Evolutionary conservation across 345 rosid species (phyloP).

Genomic region (Triadica sebifera): DNA sequence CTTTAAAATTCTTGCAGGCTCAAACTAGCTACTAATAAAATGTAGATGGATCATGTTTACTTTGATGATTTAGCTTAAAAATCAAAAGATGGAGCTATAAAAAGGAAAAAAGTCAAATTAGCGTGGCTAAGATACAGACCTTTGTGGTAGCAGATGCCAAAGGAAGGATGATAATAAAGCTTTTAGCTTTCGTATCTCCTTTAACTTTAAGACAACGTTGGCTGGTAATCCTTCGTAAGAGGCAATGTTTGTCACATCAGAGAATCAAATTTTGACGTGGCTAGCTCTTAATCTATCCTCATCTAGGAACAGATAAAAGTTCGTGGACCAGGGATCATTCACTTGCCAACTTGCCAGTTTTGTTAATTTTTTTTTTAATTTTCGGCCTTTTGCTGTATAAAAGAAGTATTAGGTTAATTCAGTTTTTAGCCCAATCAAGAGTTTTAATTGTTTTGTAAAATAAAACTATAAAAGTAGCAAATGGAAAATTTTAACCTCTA

Average conservation of each 20-base stretch:
- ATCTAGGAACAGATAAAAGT: too few species aligned
- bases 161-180: neutral
- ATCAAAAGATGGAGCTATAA: neutral
- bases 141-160: neutral
- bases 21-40: neutral
- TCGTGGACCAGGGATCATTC: too few species aligned
- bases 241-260: neutral
- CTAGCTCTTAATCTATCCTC: neutral
- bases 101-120: neutral
- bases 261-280: neutral
- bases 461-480: too few species aligned
- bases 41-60: neutral
- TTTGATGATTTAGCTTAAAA: neutral
- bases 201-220: neutral
- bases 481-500: too few species aligned
- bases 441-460: too few species aligned
- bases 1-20: neutral
- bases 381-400: too few species aligned
- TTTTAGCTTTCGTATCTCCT: neutral
- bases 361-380: too few species aligned
- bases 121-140: neutral
- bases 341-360: too few species aligned
- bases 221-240: too few species aligned
- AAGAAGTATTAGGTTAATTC: too few species aligned
- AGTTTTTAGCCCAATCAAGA: too few species aligned